Evolutionary conservation across 1,284 basidiomycete species (phyloP).

Genomic region (Ustilago shanxiensis): DNA sequence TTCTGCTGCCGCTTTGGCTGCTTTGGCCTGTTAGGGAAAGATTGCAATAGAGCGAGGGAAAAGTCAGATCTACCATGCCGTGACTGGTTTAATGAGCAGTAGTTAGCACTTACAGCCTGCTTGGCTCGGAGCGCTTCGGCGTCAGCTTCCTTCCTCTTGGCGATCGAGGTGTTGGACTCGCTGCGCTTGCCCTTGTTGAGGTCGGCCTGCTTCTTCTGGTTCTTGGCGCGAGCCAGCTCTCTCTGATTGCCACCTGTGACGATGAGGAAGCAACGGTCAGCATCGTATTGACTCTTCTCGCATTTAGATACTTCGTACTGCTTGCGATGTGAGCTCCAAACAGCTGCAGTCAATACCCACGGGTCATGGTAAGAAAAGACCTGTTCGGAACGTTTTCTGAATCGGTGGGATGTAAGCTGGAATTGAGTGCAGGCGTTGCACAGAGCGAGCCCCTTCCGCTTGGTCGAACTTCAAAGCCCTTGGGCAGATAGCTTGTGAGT

Average conservation of each 20-base stretch:
- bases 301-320: too few relatives aligned
- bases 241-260: conserved; percentile 66
- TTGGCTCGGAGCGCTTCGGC: conserved; percentile 63
- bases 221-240: conserved; percentile 67
- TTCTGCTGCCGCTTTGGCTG: conserved; percentile 43
- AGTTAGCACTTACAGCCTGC: conserved; percentile 58
- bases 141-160: conserved; percentile 62
- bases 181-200: conserved; percentile 60
- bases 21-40: conserved; percentile 30
- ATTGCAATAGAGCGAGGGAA: background rate
- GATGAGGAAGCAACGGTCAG: too few relatives aligned
- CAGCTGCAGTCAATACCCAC: background rate
- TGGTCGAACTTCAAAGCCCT: background rate
- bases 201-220: conserved; percentile 67
- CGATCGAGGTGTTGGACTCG: conserved; percentile 58
- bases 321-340: too few relatives aligned
- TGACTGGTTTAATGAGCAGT: too few relatives aligned
- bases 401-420: background rate
- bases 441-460: background rate
- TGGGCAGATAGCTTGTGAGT: background rate
- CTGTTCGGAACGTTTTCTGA: background rate
- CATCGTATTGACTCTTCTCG: too few relatives aligned
- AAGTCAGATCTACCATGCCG: background rate
- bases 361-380: background rate
- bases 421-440: background rate